Base-by-base conservation (phyloP, 2,329 filamentous ascomycete species). In the Coniochaeta sp. region DNA sequence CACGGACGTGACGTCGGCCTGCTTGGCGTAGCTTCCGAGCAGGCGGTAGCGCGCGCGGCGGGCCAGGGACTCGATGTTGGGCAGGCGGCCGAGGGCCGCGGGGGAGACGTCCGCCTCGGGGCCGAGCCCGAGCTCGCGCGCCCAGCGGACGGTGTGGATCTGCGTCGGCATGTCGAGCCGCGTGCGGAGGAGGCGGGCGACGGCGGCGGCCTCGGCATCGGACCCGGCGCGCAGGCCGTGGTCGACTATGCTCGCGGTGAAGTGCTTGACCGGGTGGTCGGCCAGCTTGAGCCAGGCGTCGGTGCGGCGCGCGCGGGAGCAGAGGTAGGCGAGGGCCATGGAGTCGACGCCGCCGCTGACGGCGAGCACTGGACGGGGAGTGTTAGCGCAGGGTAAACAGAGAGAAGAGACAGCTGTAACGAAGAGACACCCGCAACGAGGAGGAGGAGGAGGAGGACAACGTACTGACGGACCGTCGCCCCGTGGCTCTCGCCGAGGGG, bases 291-390 rank as follows among this genome's bases (percentile, higher is more conserved):
- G 67, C 28, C 65, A 61, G 2, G 68, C 68, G 54, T 76, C 68
- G 3, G 63, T 62, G 3, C 62, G 70, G 40, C 74, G 73, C 38
- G 82, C 67, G 54, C 77, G 73, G 56, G 79, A 81, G 70, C 89
- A 90, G 38, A 98, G 81, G 62, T 80, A 86, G 59, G 92, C 91
- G 62, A 99, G 79, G 30, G 93, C 93, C 93, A 98, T 99, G n/a
- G 93, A 98, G 73, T 99, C 95, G 42, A 95, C 90, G 8, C 95
- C 95, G 26, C 95, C 95, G 69, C 93, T 97, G 62, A 98, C 79
- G 17, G 93, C 95, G 61, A 98, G 77, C 59, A 82, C 88, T 90
- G 6, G 17, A 24, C 12, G 10, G 1, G 14, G 10, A 32, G n/a
- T 24, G 55, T 57, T 26, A 57, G 55, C 22, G 44, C n/a, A n/a